phyloP scores from a whole-genome alignment of 1,284 basidiomycete genomes.

The Sanghuangporus baumii region DNA sequence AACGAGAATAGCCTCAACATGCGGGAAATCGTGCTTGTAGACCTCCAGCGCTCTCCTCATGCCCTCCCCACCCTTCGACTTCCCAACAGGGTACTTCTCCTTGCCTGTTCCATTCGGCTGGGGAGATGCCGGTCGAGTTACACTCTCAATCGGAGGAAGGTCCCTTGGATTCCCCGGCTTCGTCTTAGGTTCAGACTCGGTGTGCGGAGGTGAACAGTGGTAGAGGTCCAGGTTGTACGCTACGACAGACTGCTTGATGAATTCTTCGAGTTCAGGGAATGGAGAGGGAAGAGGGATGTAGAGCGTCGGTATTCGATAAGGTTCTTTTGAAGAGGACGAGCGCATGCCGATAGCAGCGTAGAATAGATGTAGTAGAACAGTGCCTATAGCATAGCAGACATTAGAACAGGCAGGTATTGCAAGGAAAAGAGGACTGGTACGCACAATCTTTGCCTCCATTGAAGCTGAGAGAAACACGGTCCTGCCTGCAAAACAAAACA shows the following conservation, averaged over 20 bases:
- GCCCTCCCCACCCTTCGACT: conserved; percentile 59
- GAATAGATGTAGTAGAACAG: conserved; percentile 89
- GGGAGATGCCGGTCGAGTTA: conserved; percentile 25
- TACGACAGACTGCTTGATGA: conserved; percentile 63
- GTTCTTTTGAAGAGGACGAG: conserved; percentile 31
- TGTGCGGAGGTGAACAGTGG: conserved; percentile 40
- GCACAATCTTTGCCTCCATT: conserved; percentile 98
- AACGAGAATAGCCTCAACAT: conserved; percentile 79
- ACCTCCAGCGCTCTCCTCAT: conserved; percentile 79
- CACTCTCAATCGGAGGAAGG: conserved; percentile 25
- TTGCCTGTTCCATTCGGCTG: conserved; percentile 7
- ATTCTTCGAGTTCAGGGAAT: conserved; percentile 79
- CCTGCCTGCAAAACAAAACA: conserved; percentile 40
- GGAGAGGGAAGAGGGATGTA: conserved; percentile 91
- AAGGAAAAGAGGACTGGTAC: conserved; percentile 27
- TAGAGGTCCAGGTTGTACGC: conserved; percentile 82
- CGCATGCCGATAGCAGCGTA: conserved; percentile 61
- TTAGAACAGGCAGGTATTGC: neutral
- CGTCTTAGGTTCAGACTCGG: neutral
- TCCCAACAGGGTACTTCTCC: conserved; percentile 33
- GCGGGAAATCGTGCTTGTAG: conserved; percentile 65
- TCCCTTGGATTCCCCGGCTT: neutral
- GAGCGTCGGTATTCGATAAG: conserved; percentile 58
- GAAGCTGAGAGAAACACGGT: conserved; percentile 82
- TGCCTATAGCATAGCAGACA: conserved; percentile 48